phyloP scores from a whole-genome alignment of 2,329 filamentous ascomycete genomes.

The Biscogniauxia marginata region DNA sequence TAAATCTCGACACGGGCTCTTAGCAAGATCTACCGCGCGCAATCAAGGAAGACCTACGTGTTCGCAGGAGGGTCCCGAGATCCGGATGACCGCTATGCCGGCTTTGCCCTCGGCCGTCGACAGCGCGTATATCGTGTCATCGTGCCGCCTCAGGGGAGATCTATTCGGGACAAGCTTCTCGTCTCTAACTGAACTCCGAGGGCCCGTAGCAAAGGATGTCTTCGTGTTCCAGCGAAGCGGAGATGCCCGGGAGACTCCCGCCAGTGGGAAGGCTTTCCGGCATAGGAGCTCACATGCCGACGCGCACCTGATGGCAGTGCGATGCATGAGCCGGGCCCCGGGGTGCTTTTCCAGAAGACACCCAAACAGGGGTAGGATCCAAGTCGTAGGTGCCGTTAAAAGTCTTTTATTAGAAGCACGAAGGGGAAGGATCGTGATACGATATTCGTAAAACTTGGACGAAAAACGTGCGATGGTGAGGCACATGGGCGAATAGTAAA shows the following conservation, averaged over 20 bases:
- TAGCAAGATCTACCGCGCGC: constrained; percentile 16
- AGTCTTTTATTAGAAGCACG: background rate
- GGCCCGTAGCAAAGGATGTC: background rate
- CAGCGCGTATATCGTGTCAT: constrained; percentile 84
- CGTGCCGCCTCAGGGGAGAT: constrained; percentile 12
- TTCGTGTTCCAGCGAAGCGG: constrained; percentile 1
- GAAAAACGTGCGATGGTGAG: background rate
- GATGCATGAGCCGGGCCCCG: constrained; percentile 26
- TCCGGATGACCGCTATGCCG: constrained; percentile 85
- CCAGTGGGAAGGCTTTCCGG: constrained; percentile 2
- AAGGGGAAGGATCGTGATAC: background rate
- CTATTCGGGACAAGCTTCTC: constrained; percentile 3
- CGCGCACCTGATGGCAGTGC: constrained; percentile 19
- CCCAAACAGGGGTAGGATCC: background rate
- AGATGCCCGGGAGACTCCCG: background rate
- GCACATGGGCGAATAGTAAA: background rate
- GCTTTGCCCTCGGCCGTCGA: constrained; percentile 83
- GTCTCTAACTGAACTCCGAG: constrained; percentile 4
- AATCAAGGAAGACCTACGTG: constrained; percentile 16
- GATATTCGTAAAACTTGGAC: background rate
- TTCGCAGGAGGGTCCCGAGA: constrained; percentile 76
- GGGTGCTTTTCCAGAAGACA: background rate
- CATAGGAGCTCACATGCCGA: constrained; percentile 17
- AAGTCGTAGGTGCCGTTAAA: background rate
- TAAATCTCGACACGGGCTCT: constrained; percentile 43